These are phyloP conservation scores for Phytophthora nicotianae DNA, from an alignment of 352 stramenopile genomes.

Conservation along the genomic window DNA sequence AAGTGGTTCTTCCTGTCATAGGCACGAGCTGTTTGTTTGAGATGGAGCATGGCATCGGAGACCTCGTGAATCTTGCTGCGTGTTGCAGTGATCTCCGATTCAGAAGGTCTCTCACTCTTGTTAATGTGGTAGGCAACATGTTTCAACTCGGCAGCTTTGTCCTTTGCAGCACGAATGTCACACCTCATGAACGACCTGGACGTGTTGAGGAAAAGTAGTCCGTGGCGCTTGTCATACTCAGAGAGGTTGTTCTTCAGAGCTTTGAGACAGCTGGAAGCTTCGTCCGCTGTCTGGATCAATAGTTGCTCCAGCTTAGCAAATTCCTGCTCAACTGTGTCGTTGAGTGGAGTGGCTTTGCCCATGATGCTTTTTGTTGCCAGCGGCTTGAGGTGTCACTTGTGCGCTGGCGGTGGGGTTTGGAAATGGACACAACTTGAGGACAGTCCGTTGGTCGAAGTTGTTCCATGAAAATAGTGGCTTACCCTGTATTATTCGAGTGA, in stretches of 20 bases:
- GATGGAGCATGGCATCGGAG: slow-evolving; percentile 8
- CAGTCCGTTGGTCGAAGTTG: neutral
- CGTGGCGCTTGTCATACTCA: slow-evolving; percentile 27
- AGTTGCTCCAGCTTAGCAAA: slow-evolving; percentile 23
- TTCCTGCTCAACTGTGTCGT: slow-evolving; percentile 13
- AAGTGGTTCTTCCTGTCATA: slow-evolving; percentile 27
- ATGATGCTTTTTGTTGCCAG: slow-evolving; percentile 6
- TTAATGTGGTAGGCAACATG: slow-evolving; percentile 25
- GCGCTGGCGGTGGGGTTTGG: slow-evolving; percentile 5
- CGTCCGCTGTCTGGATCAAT: slow-evolving; percentile 24
- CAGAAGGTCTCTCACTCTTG: slow-evolving; percentile 15
- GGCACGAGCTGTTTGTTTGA: slow-evolving; percentile 25
- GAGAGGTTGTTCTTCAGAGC: slow-evolving; percentile 24
- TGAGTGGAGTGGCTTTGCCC: slow-evolving; percentile 21
- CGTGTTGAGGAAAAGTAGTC: slow-evolving; percentile 31
- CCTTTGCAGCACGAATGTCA: slow-evolving; percentile 27
- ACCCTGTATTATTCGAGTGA: neutral
- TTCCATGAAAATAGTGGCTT: slow-evolving; percentile 16
- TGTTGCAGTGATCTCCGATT: slow-evolving; percentile 19
- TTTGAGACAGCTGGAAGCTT: slow-evolving; percentile 17
- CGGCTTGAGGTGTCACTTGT: neutral
- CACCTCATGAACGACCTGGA: slow-evolving; percentile 28
- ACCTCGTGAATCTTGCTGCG: slow-evolving; percentile 23
- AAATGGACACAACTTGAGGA: slow-evolving; percentile 14
- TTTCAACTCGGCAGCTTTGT: slow-evolving; percentile 21